Evolutionary conservation across 208 protist species (phyloP).

Genomic region (Crithidia brevicula): DNA sequence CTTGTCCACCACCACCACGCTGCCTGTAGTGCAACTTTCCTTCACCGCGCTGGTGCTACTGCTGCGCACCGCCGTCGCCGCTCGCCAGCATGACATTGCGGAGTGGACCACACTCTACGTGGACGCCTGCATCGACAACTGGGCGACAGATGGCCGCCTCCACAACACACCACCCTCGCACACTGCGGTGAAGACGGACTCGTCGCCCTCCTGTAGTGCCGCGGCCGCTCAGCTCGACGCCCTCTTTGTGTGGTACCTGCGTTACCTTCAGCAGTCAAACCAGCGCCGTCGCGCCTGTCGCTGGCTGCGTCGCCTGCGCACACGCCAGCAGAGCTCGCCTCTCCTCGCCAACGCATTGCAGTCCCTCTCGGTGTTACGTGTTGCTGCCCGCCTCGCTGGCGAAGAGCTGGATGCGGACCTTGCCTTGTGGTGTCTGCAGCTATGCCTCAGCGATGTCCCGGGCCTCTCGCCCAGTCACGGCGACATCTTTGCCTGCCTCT

Average conservation of each 20-base stretch:
- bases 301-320: conserved; percentile 27
- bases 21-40: conserved; percentile 6
- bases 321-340: conserved; percentile 2
- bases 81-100: conserved; percentile 32
- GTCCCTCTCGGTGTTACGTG: conserved; percentile 19
- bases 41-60: conserved; percentile 24
- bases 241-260: conserved; percentile 27
- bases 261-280: conserved; percentile 29
- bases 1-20: no score
- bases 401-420: conserved; percentile 25
- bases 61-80: conserved; percentile 28
- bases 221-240: conserved; percentile 15
- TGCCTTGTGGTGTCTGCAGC: conserved; percentile 49
- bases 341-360: conserved; percentile 12
- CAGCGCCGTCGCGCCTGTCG: conserved; percentile 25
- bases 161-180: neutral
- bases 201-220: no score
- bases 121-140: conserved; percentile 28
- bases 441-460: conserved; percentile 35
- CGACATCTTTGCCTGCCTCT: conserved; percentile 67
- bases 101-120: conserved; percentile 40
- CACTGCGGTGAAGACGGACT: no score
- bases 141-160: neutral
- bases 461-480: conserved; percentile 38
- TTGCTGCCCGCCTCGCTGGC: conserved; percentile 37